Evolutionary conservation across 169 alveolate species (phyloP).

Genomic region (Plasmodium berghei): DNA sequence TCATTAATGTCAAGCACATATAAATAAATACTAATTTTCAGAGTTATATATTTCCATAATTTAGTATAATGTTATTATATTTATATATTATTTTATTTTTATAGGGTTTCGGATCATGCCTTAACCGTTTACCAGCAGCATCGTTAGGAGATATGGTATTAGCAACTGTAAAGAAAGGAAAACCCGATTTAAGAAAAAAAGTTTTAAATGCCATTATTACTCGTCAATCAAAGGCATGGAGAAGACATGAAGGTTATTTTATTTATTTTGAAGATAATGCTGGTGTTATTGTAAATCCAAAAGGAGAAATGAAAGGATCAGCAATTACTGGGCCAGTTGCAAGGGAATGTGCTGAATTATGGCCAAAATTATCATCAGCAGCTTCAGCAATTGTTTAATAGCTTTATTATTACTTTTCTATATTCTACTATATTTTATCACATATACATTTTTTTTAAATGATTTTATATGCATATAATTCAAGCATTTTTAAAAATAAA

Average conservation of each 20-base stretch:
- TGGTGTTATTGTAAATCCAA: constrained; percentile 99
- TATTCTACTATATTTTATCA: neutral
- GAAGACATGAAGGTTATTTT: constrained; percentile 98
- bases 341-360: constrained; percentile 99
- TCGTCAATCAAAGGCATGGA: constrained; percentile 99
- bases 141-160: constrained; percentile 99
- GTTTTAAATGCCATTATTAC: constrained; percentile 98
- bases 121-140: constrained; percentile 98
- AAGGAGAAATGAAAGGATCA: constrained; percentile 99
- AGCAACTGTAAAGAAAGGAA: constrained; percentile 98
- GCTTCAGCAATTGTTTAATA: constrained; percentile 98
- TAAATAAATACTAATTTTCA: no score
- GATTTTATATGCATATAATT: neutral
- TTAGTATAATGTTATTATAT: neutral
- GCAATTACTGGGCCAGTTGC: constrained; percentile 99
- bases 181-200: constrained; percentile 99
- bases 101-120: constrained; percentile 96
- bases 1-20: no score
- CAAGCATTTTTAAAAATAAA: neutral
- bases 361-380: constrained; percentile 99
- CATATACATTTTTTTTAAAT: neutral
- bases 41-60: no score
- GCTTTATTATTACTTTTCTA: neutral
- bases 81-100: constrained; percentile 15
- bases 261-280: constrained; percentile 99